Base-by-base conservation (phyloP, 495 filamentous ascomycete species). In the Opeltia flavorubescens region DNA sequence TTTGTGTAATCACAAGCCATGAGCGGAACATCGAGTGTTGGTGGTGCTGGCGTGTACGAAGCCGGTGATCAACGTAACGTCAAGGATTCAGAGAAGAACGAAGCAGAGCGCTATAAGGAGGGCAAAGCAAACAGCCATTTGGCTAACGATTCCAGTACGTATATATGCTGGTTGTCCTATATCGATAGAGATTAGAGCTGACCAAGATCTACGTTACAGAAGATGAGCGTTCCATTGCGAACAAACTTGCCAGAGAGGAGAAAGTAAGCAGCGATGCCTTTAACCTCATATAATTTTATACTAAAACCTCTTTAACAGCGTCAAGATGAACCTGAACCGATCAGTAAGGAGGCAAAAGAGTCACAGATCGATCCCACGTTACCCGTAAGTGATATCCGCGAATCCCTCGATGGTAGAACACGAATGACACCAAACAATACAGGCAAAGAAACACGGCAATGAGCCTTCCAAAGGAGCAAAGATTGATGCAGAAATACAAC, bases 161-260 rank as follows among this genome's bases (percentile, higher is more conserved):
- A 30, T 18, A 30, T 21, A 1, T n/a, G 9, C 5, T 11, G 13
- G 29, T 13, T 31, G 6, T 6, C 29, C 6, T 31, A 6, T 6
- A 6, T 6, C 29, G 6, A 6, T 6, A 31, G 6, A 6, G 13
- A 6, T 24, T 20, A 24, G 39, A 17, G 39, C 40, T 48, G 15
- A 33, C 27, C 29, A 27, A 46, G 9, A 43, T 33, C 50, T 51
- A 50, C 35, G 20, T 17, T 15, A 5, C 46, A 87, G 81, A 93
- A 74, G 85, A 89, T 57, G 64, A 85, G 55, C 73, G 86, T 53
- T 75, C 81, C 25, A 88, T 93, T 53, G 80, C 79, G 51, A 86
- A 88, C 69, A 80, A 76, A 56, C 70, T 86, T 24, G 82, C 69
- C 6, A 71, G 76, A 8, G 80, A 83, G 54, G 61, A 66, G 51